A percentile compares a stretch with the other conserved stretches of the same genome.
These are phyloP conservation scores for Ascochyta rabiei DNA, from an alignment of 2,329 filamentous ascomycete species.

Conservation along the genomic window DNA sequence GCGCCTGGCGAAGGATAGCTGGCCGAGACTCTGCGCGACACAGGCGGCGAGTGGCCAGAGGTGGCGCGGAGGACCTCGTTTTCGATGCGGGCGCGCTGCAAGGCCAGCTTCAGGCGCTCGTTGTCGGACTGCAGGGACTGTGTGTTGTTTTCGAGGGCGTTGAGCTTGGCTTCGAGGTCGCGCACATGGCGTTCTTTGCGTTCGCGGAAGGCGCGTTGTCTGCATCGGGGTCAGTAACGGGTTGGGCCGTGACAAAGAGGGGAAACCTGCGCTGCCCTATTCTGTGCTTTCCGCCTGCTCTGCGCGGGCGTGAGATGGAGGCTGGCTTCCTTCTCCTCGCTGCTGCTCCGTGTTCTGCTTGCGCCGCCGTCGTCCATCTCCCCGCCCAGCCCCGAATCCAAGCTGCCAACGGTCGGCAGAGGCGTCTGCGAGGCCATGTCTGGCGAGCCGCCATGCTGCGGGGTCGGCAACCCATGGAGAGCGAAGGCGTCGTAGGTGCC, in stretches of 20 bases:
- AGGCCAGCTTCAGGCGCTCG: constrained; percentile 80
- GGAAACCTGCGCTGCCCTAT: constrained; percentile 69
- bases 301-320: constrained; percentile 55
- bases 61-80: constrained; percentile 92
- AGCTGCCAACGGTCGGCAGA: constrained; percentile 45
- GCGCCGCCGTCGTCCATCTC: constrained; percentile 46
- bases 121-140: constrained; percentile 79
- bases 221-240: constrained; percentile 48
- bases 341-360: constrained; percentile 50
- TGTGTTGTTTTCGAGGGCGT: constrained; percentile 74
- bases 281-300: constrained; percentile 71
- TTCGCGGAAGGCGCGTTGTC: constrained; percentile 94
- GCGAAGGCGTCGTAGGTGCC: constrained; percentile 38
- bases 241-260: background rate
- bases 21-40: constrained; percentile 46
- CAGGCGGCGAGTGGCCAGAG: constrained; percentile 55
- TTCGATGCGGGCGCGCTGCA: constrained; percentile 84
- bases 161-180: constrained; percentile 87
- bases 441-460: constrained; percentile 39
- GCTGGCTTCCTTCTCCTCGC: constrained; percentile 52
- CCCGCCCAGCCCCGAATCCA: constrained; percentile 51
- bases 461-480: constrained; percentile 36
- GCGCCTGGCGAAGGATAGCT: constrained; percentile 49
- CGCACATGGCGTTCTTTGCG: constrained; percentile 94
- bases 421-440: constrained; percentile 37